These are phyloP conservation scores for Myxozyma geophila DNA, from an alignment of 805 yeast genomes.

Conservation along the genomic window DNA sequence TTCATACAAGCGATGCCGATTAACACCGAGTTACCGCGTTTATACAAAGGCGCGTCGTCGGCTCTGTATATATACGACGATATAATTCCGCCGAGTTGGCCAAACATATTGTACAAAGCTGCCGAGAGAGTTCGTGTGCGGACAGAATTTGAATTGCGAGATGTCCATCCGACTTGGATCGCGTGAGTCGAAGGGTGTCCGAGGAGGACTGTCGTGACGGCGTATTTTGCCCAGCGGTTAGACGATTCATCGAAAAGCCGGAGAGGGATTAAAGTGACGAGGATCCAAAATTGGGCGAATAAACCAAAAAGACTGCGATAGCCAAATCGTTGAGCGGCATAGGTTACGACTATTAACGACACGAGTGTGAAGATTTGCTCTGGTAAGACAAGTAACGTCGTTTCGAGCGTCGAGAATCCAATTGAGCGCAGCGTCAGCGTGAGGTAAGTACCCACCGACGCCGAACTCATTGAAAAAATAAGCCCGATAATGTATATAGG, in stretches of 20 bases:
- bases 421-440: constrained; percentile 54
- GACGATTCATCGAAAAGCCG: constrained; percentile 16
- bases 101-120: constrained; percentile 66
- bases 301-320: constrained; percentile 23
- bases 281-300: constrained; percentile 27
- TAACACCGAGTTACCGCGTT: constrained; percentile 55
- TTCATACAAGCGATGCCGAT: constrained; percentile 40
- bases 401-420: constrained; percentile 59
- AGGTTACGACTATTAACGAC: constrained; percentile 39
- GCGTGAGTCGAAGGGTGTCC: constrained; percentile 60
- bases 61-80: constrained; percentile 61
- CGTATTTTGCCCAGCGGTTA: constrained; percentile 36
- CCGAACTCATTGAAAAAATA: constrained; percentile 49
- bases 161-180: constrained; percentile 62
- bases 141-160: constrained; percentile 65
- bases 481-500: constrained; percentile 60
- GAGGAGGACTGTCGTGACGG: constrained; percentile 42
- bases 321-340: constrained; percentile 15
- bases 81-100: constrained; percentile 61
- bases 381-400: constrained; percentile 61
- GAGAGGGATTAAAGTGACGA: constrained; percentile 39
- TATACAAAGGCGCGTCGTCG: constrained; percentile 64
- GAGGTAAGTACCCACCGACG: constrained; percentile 51
- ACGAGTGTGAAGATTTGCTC: constrained; percentile 41
- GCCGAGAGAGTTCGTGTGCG: constrained; percentile 68